Evolutionary conservation across 1,284 basidiomycete species (phyloP), one percentile per base, ranked within the genome.

Genomic region (Leccinum fuscescens): DNA sequence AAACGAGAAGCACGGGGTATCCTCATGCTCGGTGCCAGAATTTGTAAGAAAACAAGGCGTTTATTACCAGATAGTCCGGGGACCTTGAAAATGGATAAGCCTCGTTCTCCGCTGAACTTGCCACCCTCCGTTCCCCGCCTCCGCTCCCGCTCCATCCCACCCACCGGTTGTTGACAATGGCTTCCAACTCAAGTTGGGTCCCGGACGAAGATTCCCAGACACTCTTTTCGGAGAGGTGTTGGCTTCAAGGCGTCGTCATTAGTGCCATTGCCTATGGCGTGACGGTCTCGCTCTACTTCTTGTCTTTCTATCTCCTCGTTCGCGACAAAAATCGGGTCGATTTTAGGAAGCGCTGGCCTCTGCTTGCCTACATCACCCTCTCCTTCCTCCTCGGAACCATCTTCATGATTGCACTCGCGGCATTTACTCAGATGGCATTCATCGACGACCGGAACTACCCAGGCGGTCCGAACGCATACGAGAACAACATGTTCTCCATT

Each of bases 311-410:
- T 44, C 46, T 58, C 9, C 69, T 72, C 37, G 0, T 58, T 7
- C 59, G 50, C 12, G 50, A 15, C 8, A 44, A 17, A 44, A 44
- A 44, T 44, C 17, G 42, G 6, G 42, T 44, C 9, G 42, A 44
- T 3, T 29, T 60, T 52, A 60, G 33, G 22, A 31, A 29, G 15
- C 56, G 56, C 4, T 57, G 51, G 1, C 62, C 65, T 15, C 31
- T 69, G 0, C 29, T 67, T 7, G 44, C 65, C 15, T 75, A 66
- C 56, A 67, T 71, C 49, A 62, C 57, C 3, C 0, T 60, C 7
- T 35, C 67, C 5, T 69, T 77, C 60, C 14, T 65, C 12, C 60
- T 74, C 24, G 67, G 66, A 1, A 71, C 73, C 3, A 12, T 75
- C 50, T 67, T 67, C 59, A 57, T 74, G 60, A 11, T 56, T 11